A percentile compares a stretch with the other conserved stretches of the same genome.
These are phyloP conservation scores for Chaetothyriales sp. DNA, from an alignment of 2,329 filamentous ascomycete genomes.

Conservation along the genomic window DNA sequence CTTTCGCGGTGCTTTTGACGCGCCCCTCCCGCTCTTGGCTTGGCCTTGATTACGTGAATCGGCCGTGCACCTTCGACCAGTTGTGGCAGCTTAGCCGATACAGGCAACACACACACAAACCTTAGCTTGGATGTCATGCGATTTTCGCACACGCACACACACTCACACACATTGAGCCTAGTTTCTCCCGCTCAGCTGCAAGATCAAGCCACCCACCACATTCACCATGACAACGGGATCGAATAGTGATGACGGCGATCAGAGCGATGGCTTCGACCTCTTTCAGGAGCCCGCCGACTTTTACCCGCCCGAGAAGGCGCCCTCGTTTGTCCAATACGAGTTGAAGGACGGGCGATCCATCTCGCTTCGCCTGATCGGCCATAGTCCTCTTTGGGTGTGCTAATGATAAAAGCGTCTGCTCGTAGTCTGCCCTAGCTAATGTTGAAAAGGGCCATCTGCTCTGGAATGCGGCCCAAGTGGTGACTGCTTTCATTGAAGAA, in stretches of 20 bases:
- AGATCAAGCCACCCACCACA: background rate
- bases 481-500: constrained; percentile 65
- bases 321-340: constrained; percentile 59
- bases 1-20: background rate
- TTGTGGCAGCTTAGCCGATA: no score
- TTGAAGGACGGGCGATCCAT: constrained; percentile 53
- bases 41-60: no score
- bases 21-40: no score
- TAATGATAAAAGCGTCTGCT: background rate
- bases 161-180: background rate
- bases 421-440: constrained; percentile 12
- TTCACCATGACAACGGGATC: background rate
- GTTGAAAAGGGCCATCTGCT: constrained; percentile 57
- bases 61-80: no score
- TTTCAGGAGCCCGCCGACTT: constrained; percentile 73
- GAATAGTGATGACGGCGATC: constrained; percentile 3
- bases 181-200: background rate
- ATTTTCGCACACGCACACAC: no score
- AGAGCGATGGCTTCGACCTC: constrained; percentile 34
- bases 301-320: constrained; percentile 62
- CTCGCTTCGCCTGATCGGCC: constrained; percentile 65
- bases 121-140: no score
- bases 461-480: constrained; percentile 76
- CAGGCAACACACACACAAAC: no score
- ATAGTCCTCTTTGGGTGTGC: constrained; percentile 69